Conservation (phyloP, 2,329 filamentous ascomycete genomes). For the Leptodontidium sp. region DNA sequence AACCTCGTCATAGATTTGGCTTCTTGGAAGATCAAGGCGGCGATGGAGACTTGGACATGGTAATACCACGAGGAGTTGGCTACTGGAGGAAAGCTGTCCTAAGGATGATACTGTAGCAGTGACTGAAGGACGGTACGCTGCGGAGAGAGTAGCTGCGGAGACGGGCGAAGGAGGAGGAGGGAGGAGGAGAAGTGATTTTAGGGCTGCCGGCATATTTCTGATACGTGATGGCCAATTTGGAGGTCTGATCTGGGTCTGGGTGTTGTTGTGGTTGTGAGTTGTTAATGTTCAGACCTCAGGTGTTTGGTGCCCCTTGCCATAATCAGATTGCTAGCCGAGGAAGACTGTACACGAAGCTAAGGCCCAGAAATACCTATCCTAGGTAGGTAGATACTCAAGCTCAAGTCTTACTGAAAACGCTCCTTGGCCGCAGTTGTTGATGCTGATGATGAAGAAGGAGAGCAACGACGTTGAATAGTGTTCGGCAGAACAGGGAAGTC, state of each 20-base stretch:
- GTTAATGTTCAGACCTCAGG: background rate
- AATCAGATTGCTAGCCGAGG: too few species aligned
- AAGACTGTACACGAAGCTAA: too few species aligned
- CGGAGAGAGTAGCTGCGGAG: conserved; percentile 58
- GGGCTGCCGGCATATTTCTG: conserved; percentile 30
- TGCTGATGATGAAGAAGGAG: too few species aligned
- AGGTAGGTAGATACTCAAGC: too few species aligned
- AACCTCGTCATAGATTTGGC: conserved; percentile 66
- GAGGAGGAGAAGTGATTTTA: conserved; percentile 67
- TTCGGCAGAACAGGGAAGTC: background rate
- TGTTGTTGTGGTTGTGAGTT: background rate
- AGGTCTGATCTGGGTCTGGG: background rate
- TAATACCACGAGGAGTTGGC: conserved; percentile 28
- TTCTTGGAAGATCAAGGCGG: conserved; percentile 58
- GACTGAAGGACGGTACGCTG: conserved; percentile 65
- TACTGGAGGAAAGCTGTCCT: conserved; percentile 48
- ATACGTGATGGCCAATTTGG: background rate
- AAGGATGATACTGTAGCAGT: conserved; percentile 54
- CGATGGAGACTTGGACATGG: conserved; percentile 63
- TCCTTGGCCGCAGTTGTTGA: background rate
- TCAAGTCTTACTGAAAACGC: background rate
- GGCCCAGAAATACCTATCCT: too few species aligned
- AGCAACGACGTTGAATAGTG: background rate
- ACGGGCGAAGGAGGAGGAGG: conserved; percentile 67
- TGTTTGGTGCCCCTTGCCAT: too few species aligned